phyloP scores from a whole-genome alignment of 768 basidiomycete species.

The Mrakia hoshinonis region DNA sequence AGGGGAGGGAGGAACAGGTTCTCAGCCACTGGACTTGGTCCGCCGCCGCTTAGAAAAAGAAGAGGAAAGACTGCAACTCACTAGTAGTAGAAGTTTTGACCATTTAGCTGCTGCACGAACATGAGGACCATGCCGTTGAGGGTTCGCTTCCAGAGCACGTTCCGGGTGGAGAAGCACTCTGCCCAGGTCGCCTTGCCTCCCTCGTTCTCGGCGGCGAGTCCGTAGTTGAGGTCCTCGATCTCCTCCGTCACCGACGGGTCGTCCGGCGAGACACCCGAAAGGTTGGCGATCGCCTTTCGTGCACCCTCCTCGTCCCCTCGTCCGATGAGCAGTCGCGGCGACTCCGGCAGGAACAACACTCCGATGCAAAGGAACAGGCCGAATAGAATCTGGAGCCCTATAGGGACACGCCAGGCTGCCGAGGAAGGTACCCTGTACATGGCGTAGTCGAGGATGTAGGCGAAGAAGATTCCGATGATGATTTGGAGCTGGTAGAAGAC shows the following conservation, averaged over 20 bases:
- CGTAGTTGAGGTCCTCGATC: constrained; percentile 57
- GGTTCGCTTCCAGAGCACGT: constrained; percentile 64
- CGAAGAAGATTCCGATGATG: constrained; percentile 53
- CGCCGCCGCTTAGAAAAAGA: neutral
- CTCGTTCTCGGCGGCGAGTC: constrained; percentile 63
- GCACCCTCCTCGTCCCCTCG: constrained; percentile 44
- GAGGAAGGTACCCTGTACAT: constrained; percentile 52
- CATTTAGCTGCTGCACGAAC: constrained; percentile 59
- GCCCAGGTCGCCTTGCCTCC: constrained; percentile 70
- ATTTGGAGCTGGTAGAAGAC: constrained; percentile 68
- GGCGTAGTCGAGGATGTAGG: constrained; percentile 58
- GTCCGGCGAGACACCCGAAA: constrained; percentile 57
- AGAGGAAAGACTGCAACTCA: neutral
- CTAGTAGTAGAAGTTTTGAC: constrained; percentile 64
- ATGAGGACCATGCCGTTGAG: constrained; percentile 67
- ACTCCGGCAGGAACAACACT: constrained; percentile 68
- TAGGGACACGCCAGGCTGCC: constrained; percentile 56
- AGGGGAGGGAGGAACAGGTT: neutral
- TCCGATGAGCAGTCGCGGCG: constrained; percentile 47
- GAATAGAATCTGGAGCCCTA: constrained; percentile 65
- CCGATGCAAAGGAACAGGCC: constrained; percentile 34
- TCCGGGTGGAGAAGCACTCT: constrained; percentile 65
- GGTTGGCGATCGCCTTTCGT: constrained; percentile 53
- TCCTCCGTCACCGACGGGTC: constrained; percentile 54
- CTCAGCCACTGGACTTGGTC: neutral